These are phyloP conservation scores for Zygosaccharomyces kombuchaensis DNA, from an alignment of 805 yeast genomes.

Conservation along the genomic window DNA sequence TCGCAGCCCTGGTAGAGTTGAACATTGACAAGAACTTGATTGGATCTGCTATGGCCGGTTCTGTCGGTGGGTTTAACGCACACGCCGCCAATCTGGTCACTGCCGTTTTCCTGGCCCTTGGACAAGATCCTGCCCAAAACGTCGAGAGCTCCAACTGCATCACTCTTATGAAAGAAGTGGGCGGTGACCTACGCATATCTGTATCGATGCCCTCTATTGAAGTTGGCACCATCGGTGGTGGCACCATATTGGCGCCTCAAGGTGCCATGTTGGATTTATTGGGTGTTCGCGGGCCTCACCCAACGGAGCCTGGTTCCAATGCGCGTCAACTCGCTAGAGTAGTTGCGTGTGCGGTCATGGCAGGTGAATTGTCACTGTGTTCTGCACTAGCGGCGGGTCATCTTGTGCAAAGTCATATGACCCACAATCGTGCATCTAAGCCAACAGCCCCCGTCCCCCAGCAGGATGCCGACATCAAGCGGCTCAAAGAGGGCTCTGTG, in stretches of 20 bases:
- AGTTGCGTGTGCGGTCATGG: slow-evolving; percentile 91
- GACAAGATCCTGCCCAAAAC: slow-evolving; percentile 99
- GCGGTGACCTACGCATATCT: slow-evolving; percentile 81
- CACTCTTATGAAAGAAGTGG: slow-evolving; percentile 80
- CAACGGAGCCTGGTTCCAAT: slow-evolving; percentile 88
- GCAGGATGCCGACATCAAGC: slow-evolving; percentile 38
- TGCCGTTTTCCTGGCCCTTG: slow-evolving; percentile 90
- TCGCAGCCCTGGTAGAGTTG: slow-evolving; percentile 84
- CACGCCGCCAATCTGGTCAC: slow-evolving; percentile 97
- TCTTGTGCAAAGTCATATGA: slow-evolving; percentile 95
- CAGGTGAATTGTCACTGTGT: slow-evolving; percentile 92
- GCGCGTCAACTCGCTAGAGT: slow-evolving; percentile 90
- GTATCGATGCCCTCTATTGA: slow-evolving; percentile 99
- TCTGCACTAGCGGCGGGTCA: slow-evolving; percentile 98
- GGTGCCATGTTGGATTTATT: slow-evolving; percentile 90
- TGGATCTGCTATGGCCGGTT: slow-evolving; percentile 98
- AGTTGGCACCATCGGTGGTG: slow-evolving; percentile 99
- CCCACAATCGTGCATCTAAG: slow-evolving; percentile 68
- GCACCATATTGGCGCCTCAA: slow-evolving; percentile 96
- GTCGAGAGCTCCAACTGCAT: slow-evolving; percentile 97
- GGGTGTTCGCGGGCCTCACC: slow-evolving; percentile 95
- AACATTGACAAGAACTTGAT: slow-evolving; percentile 85
- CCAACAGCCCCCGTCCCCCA: slow-evolving; percentile 32
- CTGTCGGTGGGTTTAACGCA: slow-evolving; percentile 96
- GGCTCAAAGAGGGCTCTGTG: slow-evolving; percentile 67